Base-by-base conservation (phyloP, 1,139 yeast species). In the Geotrichum reessii region DNA sequence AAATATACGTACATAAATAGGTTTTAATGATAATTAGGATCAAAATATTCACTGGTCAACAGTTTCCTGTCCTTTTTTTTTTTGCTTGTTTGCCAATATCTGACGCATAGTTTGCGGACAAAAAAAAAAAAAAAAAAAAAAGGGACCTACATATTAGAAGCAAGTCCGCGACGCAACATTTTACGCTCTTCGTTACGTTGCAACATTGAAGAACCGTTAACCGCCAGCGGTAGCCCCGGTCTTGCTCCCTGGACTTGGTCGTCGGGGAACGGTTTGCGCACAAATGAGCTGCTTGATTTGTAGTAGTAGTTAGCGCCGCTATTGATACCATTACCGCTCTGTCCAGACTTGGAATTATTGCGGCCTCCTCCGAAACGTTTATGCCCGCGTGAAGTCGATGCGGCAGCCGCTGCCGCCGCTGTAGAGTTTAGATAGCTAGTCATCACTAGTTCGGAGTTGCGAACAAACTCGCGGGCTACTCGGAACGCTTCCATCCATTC, bases 341-440 rank as follows among this genome's bases (percentile, higher is more conserved):
- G 37, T n/a, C 37, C 37, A n/a, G 12, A n/a, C 9, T n/a, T n/a
- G 12, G n/a, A n/a, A n/a, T n/a, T n/a, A n/a, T n/a, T n/a, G n/a
- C 6, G 37, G 37, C 12, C 37, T 31, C n/a, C n/a, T n/a, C n/a
- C n/a, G n/a, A n/a, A n/a, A n/a, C 6, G 37, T 9, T 31, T 31
- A n/a, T n/a, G 37, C 37, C 37, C 37, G 37, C 37, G 37, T n/a
- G 37, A 6, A 11, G 37, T 31, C 37, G 37, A 31, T 1, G 73
- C 74, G 0, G 76, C 76, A 1, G 76, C 76, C 3, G 74, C 66
- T 2, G 74, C 73, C 0, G 75, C 75, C 24, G 71, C 70, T 24
- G 67, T 67, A 0, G 73, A 69, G 46, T 66, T 67, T 14, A 64
- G 61, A 46, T 65, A 68, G 14, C 63, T 55, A 19, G 63, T 63